phyloP scores from a whole-genome alignment of 176 grass and related monocot species.

The Tillandsia leiboldiana region DNA sequence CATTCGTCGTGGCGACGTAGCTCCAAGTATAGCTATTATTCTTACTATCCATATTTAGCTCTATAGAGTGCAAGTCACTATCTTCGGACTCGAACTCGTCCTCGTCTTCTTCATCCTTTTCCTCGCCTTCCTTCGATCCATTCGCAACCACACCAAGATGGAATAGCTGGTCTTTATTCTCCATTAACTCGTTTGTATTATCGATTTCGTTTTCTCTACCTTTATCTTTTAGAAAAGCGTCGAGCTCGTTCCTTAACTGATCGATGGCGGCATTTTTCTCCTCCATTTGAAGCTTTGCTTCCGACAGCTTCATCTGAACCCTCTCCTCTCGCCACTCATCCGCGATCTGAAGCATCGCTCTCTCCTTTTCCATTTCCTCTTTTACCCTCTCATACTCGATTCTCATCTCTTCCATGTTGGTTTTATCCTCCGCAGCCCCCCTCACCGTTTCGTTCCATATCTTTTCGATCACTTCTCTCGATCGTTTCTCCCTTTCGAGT shows the following conservation, averaged over 20 bases:
- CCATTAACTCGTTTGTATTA: slow-evolving; percentile 13
- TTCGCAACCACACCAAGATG: slow-evolving; percentile 3
- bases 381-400: slow-evolving; percentile 29
- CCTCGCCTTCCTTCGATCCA: slow-evolving; percentile 10
- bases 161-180: slow-evolving; percentile 14
- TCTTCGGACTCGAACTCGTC: slow-evolving; percentile 27
- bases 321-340: slow-evolving; percentile 82
- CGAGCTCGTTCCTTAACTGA: slow-evolving; percentile 50
- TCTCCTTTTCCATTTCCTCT: slow-evolving; percentile 58
- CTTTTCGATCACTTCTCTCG: slow-evolving; percentile 49
- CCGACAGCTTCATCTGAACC: slow-evolving; percentile 74
- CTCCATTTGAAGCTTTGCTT: slow-evolving; percentile 76
- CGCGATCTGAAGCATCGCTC: slow-evolving; percentile 69
- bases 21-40: slow-evolving; percentile 43
- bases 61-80: slow-evolving; percentile 69
- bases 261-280: slow-evolving; percentile 76
- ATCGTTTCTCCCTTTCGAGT: slow-evolving; percentile 44
- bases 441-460: slow-evolving; percentile 49
- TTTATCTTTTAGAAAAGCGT: slow-evolving; percentile 36
- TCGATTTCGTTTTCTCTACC: background rate
- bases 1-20: slow-evolving; percentile 21
- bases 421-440: slow-evolving; percentile 33
- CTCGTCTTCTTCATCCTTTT: slow-evolving; percentile 11
- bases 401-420: slow-evolving; percentile 44
- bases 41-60: slow-evolving; percentile 64